A percentile compares a stretch with the other conserved stretches of the same genome.
Evolutionary conservation across 73 alveolate species (phyloP).

Genomic region (Diophrys appendiculata): DNA sequence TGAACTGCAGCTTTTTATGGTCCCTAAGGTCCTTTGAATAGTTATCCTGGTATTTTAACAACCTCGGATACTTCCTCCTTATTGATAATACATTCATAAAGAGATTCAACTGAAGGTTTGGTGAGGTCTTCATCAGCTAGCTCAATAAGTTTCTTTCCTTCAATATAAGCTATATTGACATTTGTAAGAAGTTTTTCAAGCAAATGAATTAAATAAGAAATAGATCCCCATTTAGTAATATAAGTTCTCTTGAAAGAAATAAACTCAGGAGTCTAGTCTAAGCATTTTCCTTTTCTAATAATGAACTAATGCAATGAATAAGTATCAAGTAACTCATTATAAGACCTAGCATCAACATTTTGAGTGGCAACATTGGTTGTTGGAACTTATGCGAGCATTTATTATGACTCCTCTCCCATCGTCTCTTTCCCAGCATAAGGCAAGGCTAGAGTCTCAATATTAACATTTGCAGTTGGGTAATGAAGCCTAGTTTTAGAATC

Average conservation of each 20-base stretch:
- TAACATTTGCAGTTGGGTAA: slow-evolving; percentile 19
- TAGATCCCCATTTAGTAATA: slow-evolving; percentile 66
- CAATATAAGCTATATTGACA: slow-evolving; percentile 63
- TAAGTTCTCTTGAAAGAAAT: slow-evolving; percentile 73
- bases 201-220: slow-evolving; percentile 62
- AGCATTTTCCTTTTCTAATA: slow-evolving; percentile 68
- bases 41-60: slow-evolving; percentile 67
- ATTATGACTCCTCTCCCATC: neutral
- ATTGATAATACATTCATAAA: slow-evolving; percentile 69
- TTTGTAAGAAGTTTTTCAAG: slow-evolving; percentile 64
- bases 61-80: slow-evolving; percentile 62
- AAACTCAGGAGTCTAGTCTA: slow-evolving; percentile 81
- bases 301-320: slow-evolving; percentile 81
- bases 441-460: slow-evolving; percentile 34
- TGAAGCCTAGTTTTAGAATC: neutral
- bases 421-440: slow-evolving; percentile 44
- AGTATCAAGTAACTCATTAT: slow-evolving; percentile 75
- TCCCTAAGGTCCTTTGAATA: slow-evolving; percentile 76
- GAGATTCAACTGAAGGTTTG: slow-evolving; percentile 56
- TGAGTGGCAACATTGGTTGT: slow-evolving; percentile 9
- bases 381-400: slow-evolving; percentile 2
- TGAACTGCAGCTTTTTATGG: slow-evolving; percentile 68
- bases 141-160: slow-evolving; percentile 68
- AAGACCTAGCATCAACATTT: slow-evolving; percentile 54
- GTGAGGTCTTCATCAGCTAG: slow-evolving; percentile 57